Evolutionary conservation across 352 stramenopile genomes (phyloP).

Genomic region (Phytophthora colocasiae): DNA sequence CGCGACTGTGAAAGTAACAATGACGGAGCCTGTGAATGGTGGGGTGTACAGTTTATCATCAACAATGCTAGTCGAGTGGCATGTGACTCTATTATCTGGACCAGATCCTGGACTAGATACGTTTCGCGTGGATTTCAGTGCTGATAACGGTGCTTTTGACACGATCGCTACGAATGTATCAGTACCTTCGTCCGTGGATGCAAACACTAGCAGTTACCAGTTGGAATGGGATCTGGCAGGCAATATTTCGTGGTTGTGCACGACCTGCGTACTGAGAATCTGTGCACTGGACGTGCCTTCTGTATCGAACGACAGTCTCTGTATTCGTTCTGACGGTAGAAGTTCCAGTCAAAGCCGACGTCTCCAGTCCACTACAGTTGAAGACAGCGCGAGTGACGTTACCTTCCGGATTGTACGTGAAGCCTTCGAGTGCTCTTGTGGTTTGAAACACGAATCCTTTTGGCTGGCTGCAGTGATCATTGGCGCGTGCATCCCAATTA

Average conservation of each 20-base stretch:
- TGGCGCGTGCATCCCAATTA: conserved; percentile 44
- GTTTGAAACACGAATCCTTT: conserved; percentile 50
- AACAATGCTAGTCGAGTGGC: conserved; percentile 52
- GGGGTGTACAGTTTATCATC: conserved; percentile 55
- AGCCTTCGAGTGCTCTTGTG: conserved; percentile 56
- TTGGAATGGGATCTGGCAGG: conserved; percentile 55
- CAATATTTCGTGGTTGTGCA: conserved; percentile 51
- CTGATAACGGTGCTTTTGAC: conserved; percentile 45
- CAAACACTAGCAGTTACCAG: conserved; percentile 33
- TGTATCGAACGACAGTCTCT: conserved; percentile 35
- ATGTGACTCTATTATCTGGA: conserved; percentile 35
- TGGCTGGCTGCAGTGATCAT: conserved; percentile 50
- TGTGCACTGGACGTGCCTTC: conserved; percentile 38
- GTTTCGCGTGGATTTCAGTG: conserved; percentile 60
- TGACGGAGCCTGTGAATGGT: conserved; percentile 50
- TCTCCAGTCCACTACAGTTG: conserved; percentile 19
- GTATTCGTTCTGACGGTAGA: conserved; percentile 58
- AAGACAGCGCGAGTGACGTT: conserved; percentile 27
- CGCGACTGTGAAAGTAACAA: conserved; percentile 38
- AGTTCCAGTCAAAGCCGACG: conserved; percentile 6
- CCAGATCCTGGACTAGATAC: conserved; percentile 26
- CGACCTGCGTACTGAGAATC: conserved; percentile 52
- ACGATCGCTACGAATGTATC: conserved; percentile 37
- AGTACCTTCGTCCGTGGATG: conserved; percentile 1
- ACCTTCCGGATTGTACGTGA: conserved; percentile 65